Conservation (phyloP, 1,284 basidiomycete species). For the Cryptococcus hybrid region DNA sequence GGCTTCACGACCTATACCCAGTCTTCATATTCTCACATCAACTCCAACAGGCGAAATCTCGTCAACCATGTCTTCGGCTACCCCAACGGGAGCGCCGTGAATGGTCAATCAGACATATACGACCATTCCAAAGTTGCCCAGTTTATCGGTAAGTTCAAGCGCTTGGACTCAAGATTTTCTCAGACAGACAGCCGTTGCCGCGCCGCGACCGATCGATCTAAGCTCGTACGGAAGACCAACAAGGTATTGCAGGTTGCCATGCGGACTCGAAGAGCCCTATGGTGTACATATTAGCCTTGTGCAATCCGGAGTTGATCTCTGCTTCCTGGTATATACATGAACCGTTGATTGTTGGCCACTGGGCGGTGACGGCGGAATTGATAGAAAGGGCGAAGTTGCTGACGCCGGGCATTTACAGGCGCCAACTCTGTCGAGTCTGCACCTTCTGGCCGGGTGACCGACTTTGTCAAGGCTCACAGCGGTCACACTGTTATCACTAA, state of each 20-base stretch:
- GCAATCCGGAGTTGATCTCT: too few relatives aligned
- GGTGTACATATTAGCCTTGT: too few relatives aligned
- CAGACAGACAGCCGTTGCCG: too few relatives aligned
- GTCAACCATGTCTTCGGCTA: constrained; percentile 24
- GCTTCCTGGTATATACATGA: too few relatives aligned
- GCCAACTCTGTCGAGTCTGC: constrained; percentile 88
- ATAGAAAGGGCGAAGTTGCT: background rate
- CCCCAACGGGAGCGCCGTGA: constrained; percentile 21
- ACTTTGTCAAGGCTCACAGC: constrained; percentile 88
- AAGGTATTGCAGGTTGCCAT: too few relatives aligned
- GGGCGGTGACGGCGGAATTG: background rate
- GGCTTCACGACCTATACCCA: too few relatives aligned
- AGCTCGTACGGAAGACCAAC: too few relatives aligned
- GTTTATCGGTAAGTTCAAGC: constrained; percentile 85
- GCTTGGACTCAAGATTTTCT: constrained; percentile 67
- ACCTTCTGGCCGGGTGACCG: constrained; percentile 71
- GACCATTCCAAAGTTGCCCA: constrained; percentile 69
- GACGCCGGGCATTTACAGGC: constrained; percentile 56
- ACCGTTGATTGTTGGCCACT: too few relatives aligned
- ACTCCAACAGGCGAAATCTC: background rate
- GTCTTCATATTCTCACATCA: too few relatives aligned
- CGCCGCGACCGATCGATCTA: too few relatives aligned
- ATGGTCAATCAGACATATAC: constrained; percentile 31
- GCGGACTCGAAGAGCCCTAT: too few relatives aligned
- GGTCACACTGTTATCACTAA: constrained; percentile 99